phyloP scores from a whole-genome alignment of 2,329 filamentous ascomycete species.

The Penicillium expansum region DNA sequence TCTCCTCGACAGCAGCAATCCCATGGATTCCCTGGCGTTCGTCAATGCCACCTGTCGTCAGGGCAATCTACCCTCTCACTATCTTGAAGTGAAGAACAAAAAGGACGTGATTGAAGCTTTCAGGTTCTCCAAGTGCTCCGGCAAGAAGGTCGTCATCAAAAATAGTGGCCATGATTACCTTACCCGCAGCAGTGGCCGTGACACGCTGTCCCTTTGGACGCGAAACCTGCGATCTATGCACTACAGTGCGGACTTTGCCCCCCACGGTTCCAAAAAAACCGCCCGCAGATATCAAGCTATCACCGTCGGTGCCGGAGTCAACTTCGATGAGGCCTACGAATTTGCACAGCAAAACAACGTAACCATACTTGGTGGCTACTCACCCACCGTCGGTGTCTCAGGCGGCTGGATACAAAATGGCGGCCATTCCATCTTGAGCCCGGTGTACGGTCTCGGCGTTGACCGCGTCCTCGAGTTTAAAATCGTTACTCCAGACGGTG shows the following conservation, averaged over 20 bases:
- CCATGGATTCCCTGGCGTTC: neutral
- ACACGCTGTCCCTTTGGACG: constrained; percentile 31
- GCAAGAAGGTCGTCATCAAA: constrained; percentile 25
- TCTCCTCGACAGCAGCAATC: constrained; percentile 16
- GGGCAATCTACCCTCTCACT: neutral
- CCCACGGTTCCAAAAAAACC: neutral
- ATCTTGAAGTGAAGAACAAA: neutral
- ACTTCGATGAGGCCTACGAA: constrained; percentile 25
- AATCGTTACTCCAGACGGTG: constrained; percentile 24
- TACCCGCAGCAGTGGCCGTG: constrained; percentile 31
- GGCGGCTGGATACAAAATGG: constrained; percentile 32
- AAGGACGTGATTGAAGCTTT: neutral
- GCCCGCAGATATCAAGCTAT: neutral
- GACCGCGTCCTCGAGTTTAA: constrained; percentile 32
- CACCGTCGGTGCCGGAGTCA: constrained; percentile 28
- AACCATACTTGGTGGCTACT: constrained; percentile 25
- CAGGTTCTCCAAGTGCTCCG: constrained; percentile 11
- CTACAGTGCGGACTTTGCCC: neutral
- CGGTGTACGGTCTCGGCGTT: constrained; percentile 28
- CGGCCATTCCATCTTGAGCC: constrained; percentile 30
- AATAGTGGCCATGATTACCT: constrained; percentile 39
- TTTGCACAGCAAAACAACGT: constrained; percentile 27
- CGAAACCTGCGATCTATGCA: constrained; percentile 22
- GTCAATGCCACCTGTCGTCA: neutral
- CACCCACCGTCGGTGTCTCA: constrained; percentile 14